These are phyloP conservation scores for Apiotrichum gamsii DNA, from an alignment of 1,284 basidiomycete genomes.

Conservation along the genomic window DNA sequence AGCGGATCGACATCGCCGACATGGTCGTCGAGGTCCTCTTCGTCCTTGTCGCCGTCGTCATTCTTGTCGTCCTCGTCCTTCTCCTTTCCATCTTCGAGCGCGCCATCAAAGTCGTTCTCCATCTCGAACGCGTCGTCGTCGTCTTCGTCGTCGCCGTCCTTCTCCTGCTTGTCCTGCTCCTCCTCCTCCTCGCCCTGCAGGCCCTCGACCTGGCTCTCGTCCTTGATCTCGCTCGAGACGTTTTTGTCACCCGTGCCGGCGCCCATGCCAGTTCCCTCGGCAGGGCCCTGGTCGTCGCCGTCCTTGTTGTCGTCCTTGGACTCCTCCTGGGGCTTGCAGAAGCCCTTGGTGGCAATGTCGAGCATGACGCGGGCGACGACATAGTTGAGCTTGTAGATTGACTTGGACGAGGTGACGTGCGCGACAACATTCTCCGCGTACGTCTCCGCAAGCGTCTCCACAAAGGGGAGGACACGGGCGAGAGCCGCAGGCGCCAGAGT, in stretches of 20 bases:
- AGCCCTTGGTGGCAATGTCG: slow-evolving; percentile 76
- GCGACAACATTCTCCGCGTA: slow-evolving; percentile 46
- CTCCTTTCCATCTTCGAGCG: slow-evolving; percentile 67
- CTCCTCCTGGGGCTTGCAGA: slow-evolving; percentile 79
- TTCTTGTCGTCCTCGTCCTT: slow-evolving; percentile 58
- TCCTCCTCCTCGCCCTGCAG: slow-evolving; percentile 67
- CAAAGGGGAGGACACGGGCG: slow-evolving; percentile 38
- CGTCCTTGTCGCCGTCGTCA: slow-evolving; percentile 55
- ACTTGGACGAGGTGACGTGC: slow-evolving; percentile 51
- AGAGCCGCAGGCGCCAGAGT: slow-evolving; percentile 17
- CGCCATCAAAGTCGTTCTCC: slow-evolving; percentile 64
- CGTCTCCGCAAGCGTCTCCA: slow-evolving; percentile 55
- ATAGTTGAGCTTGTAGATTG: slow-evolving; percentile 77
- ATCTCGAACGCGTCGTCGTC: slow-evolving; percentile 58
- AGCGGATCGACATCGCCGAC: slow-evolving; percentile 75
- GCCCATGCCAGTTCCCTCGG: slow-evolving; percentile 76
- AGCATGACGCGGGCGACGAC: slow-evolving; percentile 68
- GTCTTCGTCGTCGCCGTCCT: slow-evolving; percentile 59
- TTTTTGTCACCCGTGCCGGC: slow-evolving; percentile 77
- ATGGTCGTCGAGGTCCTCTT: slow-evolving; percentile 67
- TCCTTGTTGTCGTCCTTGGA: slow-evolving; percentile 51
- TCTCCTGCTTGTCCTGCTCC: slow-evolving; percentile 51
- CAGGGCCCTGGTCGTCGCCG: slow-evolving; percentile 50
- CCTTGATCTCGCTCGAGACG: slow-evolving; percentile 85
- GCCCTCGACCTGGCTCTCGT: slow-evolving; percentile 94